Percentiles rank a stretch among this genome's conserved stretches.
Conservation (phyloP, 805 yeast genomes). For the Henningerozyma blattae region DNA sequence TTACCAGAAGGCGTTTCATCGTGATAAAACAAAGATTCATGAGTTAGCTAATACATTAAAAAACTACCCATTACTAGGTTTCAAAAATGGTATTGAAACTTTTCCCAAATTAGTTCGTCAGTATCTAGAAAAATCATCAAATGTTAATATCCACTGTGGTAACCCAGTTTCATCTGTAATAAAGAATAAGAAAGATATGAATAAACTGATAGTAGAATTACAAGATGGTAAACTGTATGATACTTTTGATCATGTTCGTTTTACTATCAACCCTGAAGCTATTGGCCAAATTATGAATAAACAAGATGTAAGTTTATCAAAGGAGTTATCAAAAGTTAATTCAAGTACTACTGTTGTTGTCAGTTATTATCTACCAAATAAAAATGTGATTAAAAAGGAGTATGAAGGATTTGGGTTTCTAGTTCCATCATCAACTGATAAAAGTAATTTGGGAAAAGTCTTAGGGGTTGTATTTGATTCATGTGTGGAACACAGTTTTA, state of each 20-base stretch:
- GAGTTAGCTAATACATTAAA: constrained; percentile 29
- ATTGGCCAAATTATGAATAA: constrained; percentile 7
- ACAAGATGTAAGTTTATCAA: constrained; percentile 8
- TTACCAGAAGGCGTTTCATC: constrained; percentile 32
- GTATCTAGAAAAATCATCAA: constrained; percentile 27
- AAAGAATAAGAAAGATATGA: neutral
- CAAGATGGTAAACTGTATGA: constrained; percentile 1
- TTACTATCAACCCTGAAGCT: constrained; percentile 37
- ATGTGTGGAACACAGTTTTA: constrained; percentile 53
- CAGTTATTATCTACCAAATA: constrained; percentile 48
- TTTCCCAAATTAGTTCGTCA: constrained; percentile 35
- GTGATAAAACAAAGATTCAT: constrained; percentile 27
- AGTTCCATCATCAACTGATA: constrained; percentile 41
- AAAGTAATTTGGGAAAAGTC: constrained; percentile 38
- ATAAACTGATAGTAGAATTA: neutral
- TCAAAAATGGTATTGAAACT: constrained; percentile 43
- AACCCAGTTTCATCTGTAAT: constrained; percentile 1
- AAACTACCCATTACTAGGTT: constrained; percentile 48
- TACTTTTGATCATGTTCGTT: constrained; percentile 43
- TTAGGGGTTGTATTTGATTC: constrained; percentile 90
- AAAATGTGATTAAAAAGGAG: constrained; percentile 26
- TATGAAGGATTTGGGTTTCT: constrained; percentile 77
- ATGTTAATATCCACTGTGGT: constrained; percentile 17
- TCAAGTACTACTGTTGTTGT: constrained; percentile 47
- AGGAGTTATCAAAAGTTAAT: constrained; percentile 18